These are phyloP conservation scores for Stachybotrys echinatus DNA, from an alignment of 2,329 filamentous ascomycete species.

Conservation along the genomic window DNA sequence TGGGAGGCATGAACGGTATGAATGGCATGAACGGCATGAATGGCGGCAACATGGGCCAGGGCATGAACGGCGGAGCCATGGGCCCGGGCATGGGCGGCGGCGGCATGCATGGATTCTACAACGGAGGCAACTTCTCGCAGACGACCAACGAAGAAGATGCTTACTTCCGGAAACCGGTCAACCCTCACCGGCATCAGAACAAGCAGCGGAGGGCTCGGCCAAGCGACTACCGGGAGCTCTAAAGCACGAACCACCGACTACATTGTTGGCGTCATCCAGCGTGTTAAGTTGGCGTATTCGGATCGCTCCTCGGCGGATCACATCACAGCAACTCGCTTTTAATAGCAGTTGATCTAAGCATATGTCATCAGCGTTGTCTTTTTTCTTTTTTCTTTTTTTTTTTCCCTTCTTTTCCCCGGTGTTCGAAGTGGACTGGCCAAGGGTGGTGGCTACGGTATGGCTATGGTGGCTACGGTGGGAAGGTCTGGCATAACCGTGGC, in stretches of 20 bases:
- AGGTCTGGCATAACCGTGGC: background rate
- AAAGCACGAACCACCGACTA: too few relatives aligned
- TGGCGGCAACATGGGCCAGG: slow-evolving; percentile 11
- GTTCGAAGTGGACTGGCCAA: background rate
- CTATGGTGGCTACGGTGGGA: too few relatives aligned
- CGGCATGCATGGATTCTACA: slow-evolving; percentile 26
- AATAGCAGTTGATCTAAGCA: background rate
- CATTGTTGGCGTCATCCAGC: too few relatives aligned
- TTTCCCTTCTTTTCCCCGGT: background rate
- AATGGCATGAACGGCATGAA: slow-evolving; percentile 23
- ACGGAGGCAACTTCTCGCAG: slow-evolving; percentile 35
- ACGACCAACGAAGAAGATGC: slow-evolving; percentile 75
- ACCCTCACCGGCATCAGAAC: slow-evolving; percentile 85
- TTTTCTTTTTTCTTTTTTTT: background rate
- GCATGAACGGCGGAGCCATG: slow-evolving; percentile 16
- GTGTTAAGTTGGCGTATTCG: too few relatives aligned
- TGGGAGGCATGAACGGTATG: slow-evolving; percentile 27
- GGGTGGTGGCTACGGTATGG: too few relatives aligned
- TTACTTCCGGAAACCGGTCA: slow-evolving; percentile 94
- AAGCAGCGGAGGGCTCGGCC: slow-evolving; percentile 74
- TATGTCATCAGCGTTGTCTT: background rate
- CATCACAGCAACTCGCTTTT: background rate
- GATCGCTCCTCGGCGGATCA: background rate
- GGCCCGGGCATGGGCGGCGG: slow-evolving; percentile 18
- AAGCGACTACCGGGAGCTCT: slow-evolving; percentile 86